These are phyloP conservation scores for Saitozyma sp. DNA, from an alignment of 768 basidiomycete genomes.

Conservation along the genomic window DNA sequence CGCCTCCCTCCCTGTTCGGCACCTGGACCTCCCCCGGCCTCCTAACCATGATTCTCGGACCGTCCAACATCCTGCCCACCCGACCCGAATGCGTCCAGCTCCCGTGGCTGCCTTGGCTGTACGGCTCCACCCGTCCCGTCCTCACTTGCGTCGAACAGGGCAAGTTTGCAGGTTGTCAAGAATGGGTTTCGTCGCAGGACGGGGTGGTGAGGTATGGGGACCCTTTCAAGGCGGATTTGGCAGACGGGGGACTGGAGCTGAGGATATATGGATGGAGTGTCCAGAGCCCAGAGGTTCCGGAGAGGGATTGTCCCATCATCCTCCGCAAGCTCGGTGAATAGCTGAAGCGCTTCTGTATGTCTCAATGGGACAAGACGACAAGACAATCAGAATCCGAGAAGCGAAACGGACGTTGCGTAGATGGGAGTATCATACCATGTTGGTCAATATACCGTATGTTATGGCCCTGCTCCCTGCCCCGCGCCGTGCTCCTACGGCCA, in stretches of 20 bases:
- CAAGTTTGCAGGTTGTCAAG: background rate
- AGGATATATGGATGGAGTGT: background rate
- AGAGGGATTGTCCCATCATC: too few species aligned
- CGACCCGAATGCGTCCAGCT: slow-evolving; percentile 4
- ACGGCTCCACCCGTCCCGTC: background rate
- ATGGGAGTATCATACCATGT: too few species aligned
- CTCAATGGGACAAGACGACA: too few species aligned
- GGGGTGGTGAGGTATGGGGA: slow-evolving; percentile 2
- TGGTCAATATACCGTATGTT: too few species aligned
- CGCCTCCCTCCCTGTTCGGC: background rate
- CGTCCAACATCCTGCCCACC: background rate
- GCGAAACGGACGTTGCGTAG: too few species aligned
- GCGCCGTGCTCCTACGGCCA: too few species aligned
- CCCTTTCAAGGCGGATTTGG: background rate
- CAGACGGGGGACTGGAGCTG: background rate
- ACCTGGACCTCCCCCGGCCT: slow-evolving; percentile 1
- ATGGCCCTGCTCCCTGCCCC: too few species aligned
- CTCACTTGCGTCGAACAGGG: background rate
- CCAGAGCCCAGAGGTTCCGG: too few species aligned
- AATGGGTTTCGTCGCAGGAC: background rate
- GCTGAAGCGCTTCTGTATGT: too few species aligned
- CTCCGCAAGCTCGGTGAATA: too few species aligned
- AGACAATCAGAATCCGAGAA: too few species aligned
- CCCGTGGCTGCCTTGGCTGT: slow-evolving; percentile 7
- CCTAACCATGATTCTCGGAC: background rate